Conservation (phyloP, 331 rosid species). For the Erythrophleum ivorense region DNA sequence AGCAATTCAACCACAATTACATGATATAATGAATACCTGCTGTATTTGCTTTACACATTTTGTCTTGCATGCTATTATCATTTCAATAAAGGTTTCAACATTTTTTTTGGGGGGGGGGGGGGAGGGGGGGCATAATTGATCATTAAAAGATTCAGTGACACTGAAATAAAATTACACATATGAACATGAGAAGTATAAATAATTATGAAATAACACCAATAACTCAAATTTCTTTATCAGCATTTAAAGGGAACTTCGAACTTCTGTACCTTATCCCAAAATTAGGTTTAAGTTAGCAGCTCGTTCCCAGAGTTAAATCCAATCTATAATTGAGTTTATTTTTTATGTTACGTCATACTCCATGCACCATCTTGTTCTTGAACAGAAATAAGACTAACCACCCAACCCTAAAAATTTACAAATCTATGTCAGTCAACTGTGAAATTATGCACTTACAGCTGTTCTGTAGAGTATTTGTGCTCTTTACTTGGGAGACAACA, state of each 20-base stretch:
- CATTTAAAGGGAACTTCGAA: neutral
- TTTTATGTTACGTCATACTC: conserved; percentile 6
- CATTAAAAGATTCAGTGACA: conserved; percentile 1
- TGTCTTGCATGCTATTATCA: conserved; percentile 2
- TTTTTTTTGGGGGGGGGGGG: too few species aligned
- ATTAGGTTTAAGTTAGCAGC: conserved; percentile 7
- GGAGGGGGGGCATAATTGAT: neutral
- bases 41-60: neutral
- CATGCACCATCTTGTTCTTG: conserved; percentile 2
- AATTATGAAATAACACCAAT: neutral
- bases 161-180: conserved; percentile 10
- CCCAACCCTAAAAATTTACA: conserved; percentile 18
- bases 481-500: conserved; percentile 67
- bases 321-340: conserved; percentile 16
- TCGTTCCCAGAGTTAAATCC: conserved; percentile 22
- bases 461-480: conserved; percentile 53
- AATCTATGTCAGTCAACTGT: conserved; percentile 17
- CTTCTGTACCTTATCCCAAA: conserved; percentile 6
- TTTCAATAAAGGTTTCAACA: neutral
- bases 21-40: neutral
- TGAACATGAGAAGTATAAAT: conserved; percentile 5
- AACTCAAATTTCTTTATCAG: neutral
- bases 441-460: conserved; percentile 59
- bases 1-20: conserved; percentile 28
- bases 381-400: conserved; percentile 2